These are phyloP conservation scores for Macrocystidia cucumis DNA, from an alignment of 1,284 basidiomycete genomes.

Conservation along the genomic window DNA sequence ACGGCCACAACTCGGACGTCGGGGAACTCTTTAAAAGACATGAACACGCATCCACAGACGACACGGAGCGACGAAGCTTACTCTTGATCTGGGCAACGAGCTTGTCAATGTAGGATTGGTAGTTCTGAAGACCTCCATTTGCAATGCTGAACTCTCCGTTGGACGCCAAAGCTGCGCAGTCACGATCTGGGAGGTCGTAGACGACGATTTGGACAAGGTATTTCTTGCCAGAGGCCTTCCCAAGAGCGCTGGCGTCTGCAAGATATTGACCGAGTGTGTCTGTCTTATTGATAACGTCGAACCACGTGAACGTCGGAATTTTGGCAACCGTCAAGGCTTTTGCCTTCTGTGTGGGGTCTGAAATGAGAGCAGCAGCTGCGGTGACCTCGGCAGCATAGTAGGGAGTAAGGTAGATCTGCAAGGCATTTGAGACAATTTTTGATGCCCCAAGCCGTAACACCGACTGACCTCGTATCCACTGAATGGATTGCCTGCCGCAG, in stretches of 20 bases:
- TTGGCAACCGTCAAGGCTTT: slow-evolving; percentile 44
- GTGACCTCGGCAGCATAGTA: slow-evolving; percentile 44
- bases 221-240: slow-evolving; percentile 36
- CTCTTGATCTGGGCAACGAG: slow-evolving; percentile 49
- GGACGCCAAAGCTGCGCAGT: slow-evolving; percentile 56
- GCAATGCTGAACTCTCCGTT: slow-evolving; percentile 59
- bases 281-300: slow-evolving; percentile 47
- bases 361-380: slow-evolving; percentile 41
- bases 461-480: slow-evolving; percentile 32
- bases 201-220: slow-evolving; percentile 56
- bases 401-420: slow-evolving; percentile 40
- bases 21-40: slow-evolving; percentile 36
- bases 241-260: slow-evolving; percentile 36
- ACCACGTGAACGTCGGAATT: slow-evolving; percentile 56
- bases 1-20: slow-evolving; percentile 55
- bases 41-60: slow-evolving; percentile 1
- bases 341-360: slow-evolving; percentile 36
- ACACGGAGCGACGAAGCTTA: slow-evolving; percentile 18
- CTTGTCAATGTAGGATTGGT: slow-evolving; percentile 54
- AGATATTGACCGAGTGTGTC: slow-evolving; percentile 46
- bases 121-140: slow-evolving; percentile 46
- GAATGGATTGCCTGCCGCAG: slow-evolving; percentile 46
- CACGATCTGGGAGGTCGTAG: slow-evolving; percentile 56
- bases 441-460: background rate
- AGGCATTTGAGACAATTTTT: background rate